Base-by-base conservation (phyloP, 2,329 filamentous ascomycete species). In the Tolypocladium tundrense region DNA sequence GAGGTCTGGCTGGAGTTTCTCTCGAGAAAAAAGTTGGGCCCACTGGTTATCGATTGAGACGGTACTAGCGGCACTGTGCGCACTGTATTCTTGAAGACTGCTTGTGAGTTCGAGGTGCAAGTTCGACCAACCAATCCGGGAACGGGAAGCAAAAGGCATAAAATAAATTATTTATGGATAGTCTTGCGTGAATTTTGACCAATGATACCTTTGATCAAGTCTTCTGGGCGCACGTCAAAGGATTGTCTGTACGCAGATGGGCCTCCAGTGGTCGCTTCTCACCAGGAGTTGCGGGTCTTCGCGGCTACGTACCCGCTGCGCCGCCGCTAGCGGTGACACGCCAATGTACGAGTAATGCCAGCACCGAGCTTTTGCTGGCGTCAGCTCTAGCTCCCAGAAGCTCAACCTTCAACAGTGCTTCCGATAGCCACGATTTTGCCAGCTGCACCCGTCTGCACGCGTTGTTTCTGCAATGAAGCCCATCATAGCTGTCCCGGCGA, bases 401-500 rank as follows among this genome's bases (percentile, higher is more conserved):
- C 31, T 52, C 2, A 19, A 37, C 31, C n/a, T 21, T 37, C 48
- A 52, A 5, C 48, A 21, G 19, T 8, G 31, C 31, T 8, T 35
- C 31, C n/a, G 31, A 10, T 2, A 52, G 13, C 31, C 48, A 35
- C 48, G 19, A 21, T 14, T 16, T 52, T 21, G 48, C 31, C 5
- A 11, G 2, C 10, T 14, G 10, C 3, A 8, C 31, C 53, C 33
- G 53, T 43, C 39, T 35, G 9, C 19, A n/a, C 40, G 24, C 40
- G 16, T 14, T 19, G 13, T 3, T 21, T 14, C 42, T 62, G 70
- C 57, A 53, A 87, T 87, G 84, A 84, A 80, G 69, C 72, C 78
- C 55, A 72, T 78, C 54, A 78, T 85, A 64, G 83, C 84, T 14
- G 72, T 79, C 16, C 84, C 84, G 53, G 78, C 78, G 52, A 87